Percentiles rank a stretch among this genome's conserved stretches.
Conservation (phyloP, 176 grass and related monocot species). For the Triticum timopheevii region DNA sequence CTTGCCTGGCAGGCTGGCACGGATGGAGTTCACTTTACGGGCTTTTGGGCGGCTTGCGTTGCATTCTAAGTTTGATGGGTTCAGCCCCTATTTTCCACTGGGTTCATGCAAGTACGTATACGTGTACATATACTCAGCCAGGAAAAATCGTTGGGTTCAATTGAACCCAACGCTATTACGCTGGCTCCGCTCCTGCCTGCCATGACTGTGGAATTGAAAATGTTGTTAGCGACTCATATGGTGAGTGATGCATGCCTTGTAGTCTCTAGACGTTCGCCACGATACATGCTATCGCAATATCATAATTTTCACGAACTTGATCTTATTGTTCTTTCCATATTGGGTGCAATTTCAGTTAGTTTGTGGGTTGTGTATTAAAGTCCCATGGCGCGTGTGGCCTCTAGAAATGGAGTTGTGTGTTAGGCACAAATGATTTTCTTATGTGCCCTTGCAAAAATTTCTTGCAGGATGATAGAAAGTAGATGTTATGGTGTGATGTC, state of each 20-base stretch:
- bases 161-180: no score
- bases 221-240: background rate
- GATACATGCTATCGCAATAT: background rate
- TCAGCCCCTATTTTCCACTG: no score
- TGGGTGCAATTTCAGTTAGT: background rate
- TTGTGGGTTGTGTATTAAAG: background rate
- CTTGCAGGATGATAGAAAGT: background rate
- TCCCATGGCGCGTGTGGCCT: background rate
- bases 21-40: no score
- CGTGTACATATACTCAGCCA: no score
- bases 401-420: conserved; percentile 8
- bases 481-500: background rate
- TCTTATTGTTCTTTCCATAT: background rate
- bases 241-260: background rate
- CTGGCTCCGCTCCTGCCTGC: background rate
- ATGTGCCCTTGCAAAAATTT: background rate
- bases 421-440: background rate
- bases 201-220: background rate
- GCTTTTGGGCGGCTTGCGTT: no score
- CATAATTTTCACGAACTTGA: background rate
- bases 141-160: no score
- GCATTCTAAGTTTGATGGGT: no score
- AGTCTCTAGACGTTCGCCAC: background rate
- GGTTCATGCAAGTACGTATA: no score
- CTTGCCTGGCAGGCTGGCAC: no score